phyloP scores from a whole-genome alignment of 495 filamentous ascomycete genomes.

The Tuber aestivum region DNA sequence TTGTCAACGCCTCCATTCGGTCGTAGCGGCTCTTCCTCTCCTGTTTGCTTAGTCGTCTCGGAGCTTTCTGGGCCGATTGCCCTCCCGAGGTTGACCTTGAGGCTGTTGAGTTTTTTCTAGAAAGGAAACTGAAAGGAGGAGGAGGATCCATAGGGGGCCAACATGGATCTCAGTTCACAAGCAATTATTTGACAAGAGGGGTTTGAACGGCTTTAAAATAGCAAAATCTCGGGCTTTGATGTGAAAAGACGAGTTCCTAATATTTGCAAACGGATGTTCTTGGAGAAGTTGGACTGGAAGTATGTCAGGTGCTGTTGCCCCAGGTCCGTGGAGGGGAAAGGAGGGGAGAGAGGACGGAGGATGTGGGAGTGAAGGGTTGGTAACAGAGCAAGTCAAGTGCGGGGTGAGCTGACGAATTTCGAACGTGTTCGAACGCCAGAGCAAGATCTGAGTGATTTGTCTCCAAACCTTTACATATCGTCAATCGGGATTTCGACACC shows the following conservation, averaged over 20 bases:
- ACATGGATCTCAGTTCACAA: slow-evolving; percentile 17
- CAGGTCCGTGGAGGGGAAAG: neutral
- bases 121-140: slow-evolving; percentile 10
- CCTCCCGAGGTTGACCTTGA: neutral
- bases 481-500: neutral
- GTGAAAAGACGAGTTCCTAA: neutral
- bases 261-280: neutral
- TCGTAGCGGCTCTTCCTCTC: slow-evolving; percentile 40
- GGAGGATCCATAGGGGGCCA: slow-evolving; percentile 28
- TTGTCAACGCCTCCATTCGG: slow-evolving; percentile 64
- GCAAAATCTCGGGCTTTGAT: neutral
- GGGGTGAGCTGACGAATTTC: neutral
- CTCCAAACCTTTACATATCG: neutral
- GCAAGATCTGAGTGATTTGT: neutral
- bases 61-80: neutral
- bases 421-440: slow-evolving; percentile 1
- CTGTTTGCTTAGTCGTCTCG: slow-evolving; percentile 28
- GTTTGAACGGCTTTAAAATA: neutral
- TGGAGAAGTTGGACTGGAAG: neutral
- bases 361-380: neutral
- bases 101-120: slow-evolving; percentile 6
- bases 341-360: neutral
- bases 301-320: neutral
- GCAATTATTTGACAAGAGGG: neutral
- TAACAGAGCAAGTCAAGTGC: neutral